Percentiles rank a stretch among this genome's conserved stretches.
Conservation (phyloP, 169 alveolate genomes). For the Babesia ovis region DNA sequence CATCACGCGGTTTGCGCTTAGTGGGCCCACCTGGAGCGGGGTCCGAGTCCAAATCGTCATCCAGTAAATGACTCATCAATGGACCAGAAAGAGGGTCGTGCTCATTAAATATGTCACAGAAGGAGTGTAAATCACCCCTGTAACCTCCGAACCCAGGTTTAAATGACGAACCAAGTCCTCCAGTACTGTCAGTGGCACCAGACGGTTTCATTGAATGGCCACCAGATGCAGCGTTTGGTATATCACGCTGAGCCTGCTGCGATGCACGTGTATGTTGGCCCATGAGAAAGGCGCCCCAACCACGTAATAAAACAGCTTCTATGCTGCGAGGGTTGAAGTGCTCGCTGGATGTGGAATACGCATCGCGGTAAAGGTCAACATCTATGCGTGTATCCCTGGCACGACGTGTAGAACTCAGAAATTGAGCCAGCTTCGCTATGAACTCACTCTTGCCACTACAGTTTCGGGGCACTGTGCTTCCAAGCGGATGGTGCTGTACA, state of each 20-base stretch:
- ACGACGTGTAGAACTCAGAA: conserved; percentile 20
- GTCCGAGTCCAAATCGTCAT: not conserved
- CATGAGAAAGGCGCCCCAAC: conserved; percentile 23
- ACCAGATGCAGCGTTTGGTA: not conserved
- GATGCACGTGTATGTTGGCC: not conserved
- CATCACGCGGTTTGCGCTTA: not conserved
- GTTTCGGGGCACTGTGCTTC: not conserved
- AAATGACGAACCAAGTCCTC: not conserved
- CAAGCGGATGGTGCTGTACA: not conserved
- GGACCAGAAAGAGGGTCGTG: not conserved
- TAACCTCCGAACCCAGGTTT: not conserved
- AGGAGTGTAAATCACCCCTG: not conserved
- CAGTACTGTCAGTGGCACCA: not conserved
- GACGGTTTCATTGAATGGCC: not conserved
- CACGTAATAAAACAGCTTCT: conserved; percentile 18
- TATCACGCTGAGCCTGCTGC: not conserved
- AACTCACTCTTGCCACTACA: conserved; percentile 27
- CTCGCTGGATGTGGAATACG: conserved; percentile 3
- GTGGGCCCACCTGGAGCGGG: not conserved
- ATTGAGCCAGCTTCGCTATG: conserved; percentile 41
- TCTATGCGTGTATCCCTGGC: conserved; percentile 28
- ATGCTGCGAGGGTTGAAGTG: conserved; percentile 26
- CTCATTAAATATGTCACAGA: not conserved
- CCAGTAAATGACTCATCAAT: not conserved
- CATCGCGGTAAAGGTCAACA: conserved; percentile 28